Evolutionary conservation across 2,329 filamentous ascomycete genomes (phyloP).

Genomic region (Microascus cirrosus): DNA sequence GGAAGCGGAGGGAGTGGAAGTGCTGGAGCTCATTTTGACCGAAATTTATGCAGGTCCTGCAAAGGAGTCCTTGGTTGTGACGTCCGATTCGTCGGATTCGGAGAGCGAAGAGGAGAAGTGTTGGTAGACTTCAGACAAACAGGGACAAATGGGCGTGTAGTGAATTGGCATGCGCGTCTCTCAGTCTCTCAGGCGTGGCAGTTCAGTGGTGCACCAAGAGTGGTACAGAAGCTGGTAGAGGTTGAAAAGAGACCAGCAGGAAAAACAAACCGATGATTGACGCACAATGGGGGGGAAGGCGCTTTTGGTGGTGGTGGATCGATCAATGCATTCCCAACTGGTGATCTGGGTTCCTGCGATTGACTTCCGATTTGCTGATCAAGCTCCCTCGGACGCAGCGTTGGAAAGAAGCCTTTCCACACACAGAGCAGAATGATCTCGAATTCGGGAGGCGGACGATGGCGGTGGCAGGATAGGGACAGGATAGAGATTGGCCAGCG

Average conservation of each 20-base stretch:
- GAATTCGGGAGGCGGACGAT: background rate
- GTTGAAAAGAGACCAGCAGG: background rate
- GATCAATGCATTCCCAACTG: constrained; percentile 5
- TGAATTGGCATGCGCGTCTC: background rate
- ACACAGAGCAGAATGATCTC: background rate
- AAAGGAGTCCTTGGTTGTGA: too few relatives aligned
- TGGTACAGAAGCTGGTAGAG: background rate
- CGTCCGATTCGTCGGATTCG: too few relatives aligned
- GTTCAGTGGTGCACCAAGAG: too few relatives aligned
- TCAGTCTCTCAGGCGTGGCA: too few relatives aligned
- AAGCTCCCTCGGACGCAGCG: background rate
- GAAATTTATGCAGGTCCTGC: too few relatives aligned
- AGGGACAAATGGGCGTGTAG: too few relatives aligned
- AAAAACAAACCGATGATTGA: background rate
- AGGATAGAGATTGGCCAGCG: background rate
- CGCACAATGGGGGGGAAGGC: background rate
- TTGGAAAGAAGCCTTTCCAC: background rate
- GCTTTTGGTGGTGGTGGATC: background rate
- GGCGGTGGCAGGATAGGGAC: background rate
- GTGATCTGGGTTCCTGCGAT: background rate
- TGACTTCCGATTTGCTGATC: background rate
- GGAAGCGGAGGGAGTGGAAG: background rate
- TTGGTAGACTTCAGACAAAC: too few relatives aligned
- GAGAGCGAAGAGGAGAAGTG: too few relatives aligned
- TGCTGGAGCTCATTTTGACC: constrained; percentile 10